phyloP scores from a whole-genome alignment of 257 asterid genomes.

The Capsicum pubescens region DNA sequence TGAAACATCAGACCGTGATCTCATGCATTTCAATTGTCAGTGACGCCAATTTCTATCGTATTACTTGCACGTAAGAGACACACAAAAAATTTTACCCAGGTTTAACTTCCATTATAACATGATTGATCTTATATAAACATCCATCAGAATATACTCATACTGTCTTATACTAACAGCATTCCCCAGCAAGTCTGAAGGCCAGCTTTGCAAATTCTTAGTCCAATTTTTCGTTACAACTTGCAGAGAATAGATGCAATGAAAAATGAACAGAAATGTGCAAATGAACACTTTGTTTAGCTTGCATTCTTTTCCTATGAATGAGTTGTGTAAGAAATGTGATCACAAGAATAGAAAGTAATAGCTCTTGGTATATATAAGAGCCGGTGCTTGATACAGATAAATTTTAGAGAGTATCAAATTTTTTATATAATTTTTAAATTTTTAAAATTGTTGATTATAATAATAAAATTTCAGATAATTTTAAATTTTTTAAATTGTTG shows the following conservation, averaged over 20 bases:
- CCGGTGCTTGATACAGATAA: too few relatives aligned
- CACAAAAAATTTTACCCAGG: not conserved
- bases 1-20: conserved; percentile 17
- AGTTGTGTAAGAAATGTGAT: conserved; percentile 14
- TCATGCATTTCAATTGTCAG: not conserved
- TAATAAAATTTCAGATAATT: too few relatives aligned
- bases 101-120: too few relatives aligned
- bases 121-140: too few relatives aligned
- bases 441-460: too few relatives aligned
- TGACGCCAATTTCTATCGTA: not conserved
- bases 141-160: too few relatives aligned
- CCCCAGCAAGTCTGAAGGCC: not conserved
- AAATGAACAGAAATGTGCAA: not conserved
- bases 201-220: not conserved
- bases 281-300: not conserved
- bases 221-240: not conserved
- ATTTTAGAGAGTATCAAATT: not conserved
- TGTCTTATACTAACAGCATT: not conserved
- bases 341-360: not conserved
- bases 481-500: too few relatives aligned
- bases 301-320: not conserved
- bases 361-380: not conserved
- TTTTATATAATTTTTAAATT: too few relatives aligned
- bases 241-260: not conserved
- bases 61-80: not conserved